Evolutionary conservation across 225 moss, liverwort and hornwort species (phyloP).

Genomic region (Climacium dendroides): DNA sequence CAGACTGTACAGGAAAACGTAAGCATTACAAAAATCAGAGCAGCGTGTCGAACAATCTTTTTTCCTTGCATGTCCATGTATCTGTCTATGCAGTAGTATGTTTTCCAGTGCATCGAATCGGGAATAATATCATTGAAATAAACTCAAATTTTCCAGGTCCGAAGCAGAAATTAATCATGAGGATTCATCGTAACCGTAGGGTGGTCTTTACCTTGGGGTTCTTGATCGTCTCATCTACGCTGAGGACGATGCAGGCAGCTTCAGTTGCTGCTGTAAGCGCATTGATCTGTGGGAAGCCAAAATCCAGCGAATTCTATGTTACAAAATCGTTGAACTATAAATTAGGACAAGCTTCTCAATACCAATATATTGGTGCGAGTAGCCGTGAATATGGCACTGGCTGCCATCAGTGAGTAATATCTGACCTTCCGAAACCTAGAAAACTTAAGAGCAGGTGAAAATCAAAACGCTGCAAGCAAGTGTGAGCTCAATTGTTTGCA

Average conservation of each 20-base stretch:
- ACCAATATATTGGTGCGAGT: neutral
- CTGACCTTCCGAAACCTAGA: neutral
- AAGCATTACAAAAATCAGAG: neutral
- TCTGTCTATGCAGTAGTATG: neutral
- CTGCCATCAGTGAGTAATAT: neutral
- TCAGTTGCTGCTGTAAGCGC: slow-evolving; percentile 91
- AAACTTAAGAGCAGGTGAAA: neutral
- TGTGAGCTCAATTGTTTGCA: neutral
- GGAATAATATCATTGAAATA: neutral
- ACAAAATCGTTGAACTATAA: neutral
- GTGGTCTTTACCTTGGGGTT: slow-evolving; percentile 27
- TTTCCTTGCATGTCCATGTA: neutral
- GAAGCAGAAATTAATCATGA: neutral
- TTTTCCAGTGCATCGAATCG: neutral
- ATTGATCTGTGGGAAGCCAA: slow-evolving; percentile 47
- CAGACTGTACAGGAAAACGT: slow-evolving; percentile 13
- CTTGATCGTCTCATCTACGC: slow-evolving; percentile 52
- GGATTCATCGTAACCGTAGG: neutral
- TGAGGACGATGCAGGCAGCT: slow-evolving; percentile 45
- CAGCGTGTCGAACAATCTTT: neutral
- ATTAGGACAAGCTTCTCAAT: neutral
- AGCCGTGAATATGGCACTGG: neutral
- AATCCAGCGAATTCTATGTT: neutral
- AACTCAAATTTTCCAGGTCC: neutral
- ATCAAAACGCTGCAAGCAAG: neutral